Conservation (phyloP, 306 rosid species). For the Casuarina cunninghamiana region DNA sequence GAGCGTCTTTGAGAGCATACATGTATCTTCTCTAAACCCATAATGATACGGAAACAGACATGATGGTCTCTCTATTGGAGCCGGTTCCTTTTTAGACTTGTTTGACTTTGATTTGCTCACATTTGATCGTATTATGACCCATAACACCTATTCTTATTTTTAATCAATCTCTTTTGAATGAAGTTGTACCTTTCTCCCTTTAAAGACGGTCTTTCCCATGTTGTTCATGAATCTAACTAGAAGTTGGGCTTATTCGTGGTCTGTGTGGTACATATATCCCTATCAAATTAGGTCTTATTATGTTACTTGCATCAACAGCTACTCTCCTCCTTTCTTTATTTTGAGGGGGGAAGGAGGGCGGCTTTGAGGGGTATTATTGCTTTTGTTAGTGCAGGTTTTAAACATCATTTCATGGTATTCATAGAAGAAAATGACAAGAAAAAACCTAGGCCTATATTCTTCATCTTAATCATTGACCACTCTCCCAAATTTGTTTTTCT, state of each 20-base stretch:
- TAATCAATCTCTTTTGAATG: neutral
- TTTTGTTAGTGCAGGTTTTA: no score
- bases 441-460: no score
- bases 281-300: neutral
- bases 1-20: conserved; percentile 1
- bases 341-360: no score
- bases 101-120: neutral
- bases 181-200: neutral
- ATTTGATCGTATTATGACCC: neutral
- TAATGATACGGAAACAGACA: neutral
- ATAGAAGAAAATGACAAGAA: no score
- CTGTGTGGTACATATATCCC: neutral
- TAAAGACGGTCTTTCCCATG: neutral
- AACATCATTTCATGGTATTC: no score
- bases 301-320: neutral
- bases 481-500: neutral
- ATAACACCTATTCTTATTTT: neutral
- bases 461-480: no score
- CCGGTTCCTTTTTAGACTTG: neutral
- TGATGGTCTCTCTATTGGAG: neutral
- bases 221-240: neutral
- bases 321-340: no score
- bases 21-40: neutral
- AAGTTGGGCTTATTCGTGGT: neutral
- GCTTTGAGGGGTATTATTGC: no score